Percentiles rank a stretch among this genome's conserved stretches.
These are phyloP conservation scores for Pyrenopolyporus hunteri DNA, from an alignment of 495 filamentous ascomycete genomes.

Conservation along the genomic window DNA sequence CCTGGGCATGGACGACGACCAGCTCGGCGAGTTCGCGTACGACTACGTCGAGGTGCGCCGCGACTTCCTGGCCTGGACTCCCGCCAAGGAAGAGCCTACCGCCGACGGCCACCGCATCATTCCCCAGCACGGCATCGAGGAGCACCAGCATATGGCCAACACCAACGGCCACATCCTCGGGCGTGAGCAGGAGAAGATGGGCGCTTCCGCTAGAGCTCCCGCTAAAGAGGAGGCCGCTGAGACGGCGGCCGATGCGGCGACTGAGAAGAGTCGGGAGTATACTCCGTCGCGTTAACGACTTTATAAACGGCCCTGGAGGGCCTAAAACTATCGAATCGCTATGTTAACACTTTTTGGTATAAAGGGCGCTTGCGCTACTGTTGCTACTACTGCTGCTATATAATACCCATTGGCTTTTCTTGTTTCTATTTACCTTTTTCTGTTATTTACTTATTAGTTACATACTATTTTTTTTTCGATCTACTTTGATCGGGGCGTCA, in stretches of 20 bases:
- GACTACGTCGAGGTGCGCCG: constrained; percentile 98
- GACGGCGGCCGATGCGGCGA: constrained; percentile 9
- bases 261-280: constrained; percentile 12
- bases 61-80: constrained; percentile 97
- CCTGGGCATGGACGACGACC: constrained; percentile 98
- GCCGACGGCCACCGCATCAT: constrained; percentile 69
- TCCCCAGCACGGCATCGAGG: constrained; percentile 80
- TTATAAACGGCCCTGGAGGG: background rate
- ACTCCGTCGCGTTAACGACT: background rate
- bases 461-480: background rate
- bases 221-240: constrained; percentile 33
- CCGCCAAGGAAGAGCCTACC: constrained; percentile 73
- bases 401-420: constrained; percentile 24
- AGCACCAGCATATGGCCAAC: constrained; percentile 72
- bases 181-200: constrained; percentile 36
- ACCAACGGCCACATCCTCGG: constrained; percentile 36
- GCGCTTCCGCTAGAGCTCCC: constrained; percentile 31
- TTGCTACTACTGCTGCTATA: no score
- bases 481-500: background rate
- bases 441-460: no score
- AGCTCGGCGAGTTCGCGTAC: constrained; percentile 98
- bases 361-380: constrained; percentile 1
- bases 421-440: background rate
- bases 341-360: background rate
- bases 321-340: background rate